Evolutionary conservation across 2,329 filamentous ascomycete genomes (phyloP), one percentile per base, ranked within the genome.

Genomic region (Epichloe scottii): DNA sequence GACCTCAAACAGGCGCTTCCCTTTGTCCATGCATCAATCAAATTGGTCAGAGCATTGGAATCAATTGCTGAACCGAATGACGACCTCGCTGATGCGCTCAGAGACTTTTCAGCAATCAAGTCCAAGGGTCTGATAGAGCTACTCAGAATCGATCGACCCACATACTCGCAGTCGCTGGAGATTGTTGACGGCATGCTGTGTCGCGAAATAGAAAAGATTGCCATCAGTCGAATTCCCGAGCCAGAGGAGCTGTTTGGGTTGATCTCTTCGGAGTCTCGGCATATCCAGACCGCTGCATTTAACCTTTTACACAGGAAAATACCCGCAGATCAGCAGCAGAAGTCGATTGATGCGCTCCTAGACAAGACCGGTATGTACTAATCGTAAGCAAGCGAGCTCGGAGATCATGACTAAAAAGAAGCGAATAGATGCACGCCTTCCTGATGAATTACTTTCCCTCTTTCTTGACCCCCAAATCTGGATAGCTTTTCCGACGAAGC

Each of bases 371-470:
- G 74, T 74, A 64, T 57, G 66, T 55, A 15, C 30, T 30, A 1
- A 30, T 11, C 3, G 4, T 11, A 1, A 30, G 30, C 3, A 6
- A 14, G 5, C 37, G 7, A 6, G 5, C 1, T 10, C 2, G 19
- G 19, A 17, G 30, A 23, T 15, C 8, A 10, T 26, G 6, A 14
- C 50, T 54, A 38, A 54, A 34, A 26, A 41, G 14, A 42, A 21
- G 17, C 10, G 4, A 11, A 41, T 39, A 66, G 79, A 78, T 44
- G 87, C 85, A 6, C 79, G 77, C 48, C 73, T 98, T 1, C 89
- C 93, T 0, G 84, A 90, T 53, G 89, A 96, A 65, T 73, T 97
- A 0, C 67, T 96, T 0, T 94, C 89, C 0, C 74, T 97, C 1
- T 75, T 97, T 14, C 75, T 94, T 0, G 86, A 94, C 55, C 85